Base-by-base conservation (phyloP, 768 basidiomycete genomes). In the Russula dissimulans region DNA sequence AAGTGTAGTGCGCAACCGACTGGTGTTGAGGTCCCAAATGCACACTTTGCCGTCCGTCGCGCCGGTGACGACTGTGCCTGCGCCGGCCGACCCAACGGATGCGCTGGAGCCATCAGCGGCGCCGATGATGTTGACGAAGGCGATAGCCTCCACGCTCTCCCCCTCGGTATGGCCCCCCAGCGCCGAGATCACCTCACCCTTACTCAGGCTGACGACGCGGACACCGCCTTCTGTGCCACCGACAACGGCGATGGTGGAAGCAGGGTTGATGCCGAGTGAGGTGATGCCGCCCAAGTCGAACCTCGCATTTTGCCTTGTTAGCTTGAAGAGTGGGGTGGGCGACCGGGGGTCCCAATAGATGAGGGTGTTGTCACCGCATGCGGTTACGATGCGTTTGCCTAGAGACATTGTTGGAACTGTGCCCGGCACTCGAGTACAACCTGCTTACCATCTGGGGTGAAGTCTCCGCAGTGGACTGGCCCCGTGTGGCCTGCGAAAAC, bases 11-110 rank as follows among this genome's bases (percentile, higher is more conserved):
- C 97, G 81, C 54, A 94, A 70, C 62, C 89, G 80, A 79, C 91
- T 91, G 29, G 91, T 95, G 52, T 80, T 80, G 45, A 95, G 78
- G 74, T 99, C 97, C 94, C 95, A 99, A 38, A 97, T 85, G 67
- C 89, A 92, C 17, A 85, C 88, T 69, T 92, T 95, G 0, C 94
- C 93, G 69, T 99, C 97, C 4, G 95, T 97, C 5, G 83, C 93
- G 11, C 90, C 95, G 2, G 89, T 92, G 0, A 91, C 83, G 11
- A 86, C 85, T 18, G 90, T 82, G 8, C 82, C 83, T 7, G 81
- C 79, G 2, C 81, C 79, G 1, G 74, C 69, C 26, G 75, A 77
- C 0, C 82, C 80, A 5, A 72, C 76, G 8, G 84, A 75, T 12
- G 66, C 63, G 12, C 80, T 80, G 4, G 81, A 77, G 4, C 80